Base-by-base conservation (phyloP, 805 yeast species). In the Pichia nanzhaoensis region DNA sequence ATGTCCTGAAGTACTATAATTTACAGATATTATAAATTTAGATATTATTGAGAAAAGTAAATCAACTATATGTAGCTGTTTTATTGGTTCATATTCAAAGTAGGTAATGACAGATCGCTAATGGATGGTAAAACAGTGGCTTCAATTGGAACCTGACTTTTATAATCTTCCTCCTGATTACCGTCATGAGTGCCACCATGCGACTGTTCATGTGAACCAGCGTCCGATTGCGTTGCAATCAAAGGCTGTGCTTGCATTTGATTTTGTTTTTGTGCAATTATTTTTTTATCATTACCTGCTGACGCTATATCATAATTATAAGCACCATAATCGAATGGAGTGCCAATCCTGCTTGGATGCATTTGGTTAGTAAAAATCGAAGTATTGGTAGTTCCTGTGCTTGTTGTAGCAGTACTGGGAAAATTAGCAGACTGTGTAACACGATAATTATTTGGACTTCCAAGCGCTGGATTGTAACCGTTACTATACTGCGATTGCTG, bases 41-140 rank as follows among this genome's bases (percentile, higher is more conserved):
- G n/a, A n/a, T 32, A 17, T 32, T 32, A 32, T 14, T 32, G 16
- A n/a, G 18, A 32, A n/a, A 16, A 6, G 17, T 34, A 38, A 30
- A 24, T 24, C 28, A 24, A 7, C 28, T 24, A 24, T 24, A 10
- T 7, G 6, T 24, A 43, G 27, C 52, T 48, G 34, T 49, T 53
- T 51, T 55, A 51, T 47, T 58, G 61, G 33, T 54, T 58, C 57
- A 58, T 55, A 46, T 57, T 59, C 6, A 60, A 37, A 6, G 66
- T 64, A 16, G 67, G 67, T 43, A 63, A 46, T 14, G 64, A 55
- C 34, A 63, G 49, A 32, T 58, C 58, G 46, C 58, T 62, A 32
- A 62, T 59, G 1, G 63, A 55, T 6, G 64, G 64, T 13, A 41
- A 14, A 9, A 32, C 22, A 2, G 46, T 27, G 6, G 39, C 9